Percentiles rank a stretch among this genome's conserved stretches.
Conservation (phyloP, 495 filamentous ascomycete species). For the Xanthoparmelia taractica region DNA sequence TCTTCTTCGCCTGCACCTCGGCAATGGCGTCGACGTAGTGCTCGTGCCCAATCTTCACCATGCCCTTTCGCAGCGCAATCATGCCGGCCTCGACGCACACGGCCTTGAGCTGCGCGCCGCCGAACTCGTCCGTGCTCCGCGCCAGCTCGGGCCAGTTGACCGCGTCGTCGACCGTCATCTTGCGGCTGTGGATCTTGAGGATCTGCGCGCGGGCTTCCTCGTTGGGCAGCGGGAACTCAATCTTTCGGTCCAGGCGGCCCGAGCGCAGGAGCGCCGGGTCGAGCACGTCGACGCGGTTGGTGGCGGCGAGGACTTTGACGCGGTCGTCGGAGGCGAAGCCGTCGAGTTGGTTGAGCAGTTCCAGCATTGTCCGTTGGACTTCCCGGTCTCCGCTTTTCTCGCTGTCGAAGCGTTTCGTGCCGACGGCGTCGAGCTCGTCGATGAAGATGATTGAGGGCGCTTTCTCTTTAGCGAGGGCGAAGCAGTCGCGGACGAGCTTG, state of each 20-base stretch:
- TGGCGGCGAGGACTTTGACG: slow-evolving; percentile 97
- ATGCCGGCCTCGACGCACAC: slow-evolving; percentile 99
- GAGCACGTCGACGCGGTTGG: slow-evolving; percentile 95
- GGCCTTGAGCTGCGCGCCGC: slow-evolving; percentile 93
- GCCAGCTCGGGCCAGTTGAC: slow-evolving; percentile 97
- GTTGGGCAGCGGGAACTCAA: slow-evolving; percentile 98
- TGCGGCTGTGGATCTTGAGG: slow-evolving; percentile 90
- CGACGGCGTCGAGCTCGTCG: slow-evolving; percentile 93
- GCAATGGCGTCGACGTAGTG: slow-evolving; percentile 98
- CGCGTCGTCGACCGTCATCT: slow-evolving; percentile 91
- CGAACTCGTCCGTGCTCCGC: slow-evolving; percentile 97
- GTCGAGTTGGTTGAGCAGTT: slow-evolving; percentile 97
- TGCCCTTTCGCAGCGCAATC: slow-evolving; percentile 90
- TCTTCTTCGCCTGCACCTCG: slow-evolving; percentile 98
- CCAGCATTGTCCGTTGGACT: slow-evolving; percentile 98
- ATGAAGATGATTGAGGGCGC: slow-evolving; percentile 99
- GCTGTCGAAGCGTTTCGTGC: slow-evolving; percentile 97
- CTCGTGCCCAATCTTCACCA: slow-evolving; percentile 92
- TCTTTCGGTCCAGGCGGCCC: slow-evolving; percentile 94
- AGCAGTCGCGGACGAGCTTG: slow-evolving; percentile 90
- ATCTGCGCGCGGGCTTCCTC: slow-evolving; percentile 97
- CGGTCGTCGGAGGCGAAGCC: slow-evolving; percentile 98
- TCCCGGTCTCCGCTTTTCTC: slow-evolving; percentile 98
- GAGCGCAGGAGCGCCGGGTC: slow-evolving; percentile 91
- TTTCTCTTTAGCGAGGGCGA: slow-evolving; percentile 78